Evolutionary conservation across 1,284 basidiomycete genomes (phyloP).

Genomic region (Heterobasidion irregulare): DNA sequence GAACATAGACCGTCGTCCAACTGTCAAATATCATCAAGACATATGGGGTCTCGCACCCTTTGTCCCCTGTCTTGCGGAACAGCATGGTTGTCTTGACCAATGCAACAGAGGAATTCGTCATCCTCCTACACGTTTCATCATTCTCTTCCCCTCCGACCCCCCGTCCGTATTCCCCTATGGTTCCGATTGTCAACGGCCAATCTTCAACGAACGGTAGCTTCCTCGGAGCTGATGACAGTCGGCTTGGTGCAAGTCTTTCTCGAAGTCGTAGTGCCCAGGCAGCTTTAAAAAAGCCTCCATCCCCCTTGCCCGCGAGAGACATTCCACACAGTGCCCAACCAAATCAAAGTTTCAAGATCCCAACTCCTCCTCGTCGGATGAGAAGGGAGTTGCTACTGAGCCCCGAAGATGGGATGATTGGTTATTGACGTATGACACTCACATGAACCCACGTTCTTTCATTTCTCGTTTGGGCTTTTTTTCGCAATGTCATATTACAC

Average conservation of each 20-base stretch:
- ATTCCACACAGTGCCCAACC: slow-evolving; percentile 49
- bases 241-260: slow-evolving; percentile 42
- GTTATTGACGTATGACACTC: not conserved
- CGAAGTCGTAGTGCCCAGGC: slow-evolving; percentile 52
- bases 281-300: slow-evolving; percentile 26
- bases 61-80: slow-evolving; percentile 50
- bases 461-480: not conserved
- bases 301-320: slow-evolving; percentile 24
- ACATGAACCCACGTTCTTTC: not conserved
- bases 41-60: slow-evolving; percentile 41
- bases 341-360: slow-evolving; percentile 39
- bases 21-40: slow-evolving; percentile 60
- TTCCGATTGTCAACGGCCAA: slow-evolving; percentile 13
- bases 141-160: slow-evolving; percentile 51
- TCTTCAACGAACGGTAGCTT: slow-evolving; percentile 13
- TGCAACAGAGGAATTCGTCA: slow-evolving; percentile 71
- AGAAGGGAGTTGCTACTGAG: not conserved
- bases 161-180: slow-evolving; percentile 54
- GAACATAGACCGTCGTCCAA: slow-evolving; percentile 51
- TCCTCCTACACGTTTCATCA: slow-evolving; percentile 73
- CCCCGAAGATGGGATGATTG: slow-evolving; percentile 6
- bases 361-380: slow-evolving; percentile 17
- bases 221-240: slow-evolving; percentile 29
- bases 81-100: slow-evolving; percentile 69
- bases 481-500: not conserved